These are phyloP conservation scores for Paxillus rubicundulus DNA, from an alignment of 768 basidiomycete genomes.

Conservation along the genomic window DNA sequence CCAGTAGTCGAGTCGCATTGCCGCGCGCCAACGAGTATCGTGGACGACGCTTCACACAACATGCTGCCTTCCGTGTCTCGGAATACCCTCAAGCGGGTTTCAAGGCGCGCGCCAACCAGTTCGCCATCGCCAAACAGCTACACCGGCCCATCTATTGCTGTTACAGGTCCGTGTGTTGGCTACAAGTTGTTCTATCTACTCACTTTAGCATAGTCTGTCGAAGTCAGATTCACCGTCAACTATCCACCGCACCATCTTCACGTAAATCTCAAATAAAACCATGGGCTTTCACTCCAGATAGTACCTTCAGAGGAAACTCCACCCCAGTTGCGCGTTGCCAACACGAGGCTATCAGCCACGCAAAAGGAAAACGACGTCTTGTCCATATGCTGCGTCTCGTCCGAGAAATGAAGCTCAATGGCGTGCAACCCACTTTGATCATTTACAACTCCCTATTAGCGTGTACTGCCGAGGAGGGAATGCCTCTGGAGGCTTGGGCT, in stretches of 20 bases:
- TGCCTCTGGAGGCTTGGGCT: constrained; percentile 56
- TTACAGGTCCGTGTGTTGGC: neutral
- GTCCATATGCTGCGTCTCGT: constrained; percentile 44
- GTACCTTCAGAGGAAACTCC: constrained; percentile 23
- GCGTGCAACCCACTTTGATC: constrained; percentile 49
- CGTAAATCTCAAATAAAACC: constrained; percentile 19
- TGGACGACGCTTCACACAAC: neutral
- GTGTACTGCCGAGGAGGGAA: constrained; percentile 42
- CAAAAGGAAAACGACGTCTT: constrained; percentile 37
- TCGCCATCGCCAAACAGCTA: neutral
- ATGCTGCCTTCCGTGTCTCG: constrained; percentile 26
- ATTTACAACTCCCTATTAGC: constrained; percentile 59
- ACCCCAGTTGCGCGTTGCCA: constrained; percentile 31
- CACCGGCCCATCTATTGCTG: neutral
- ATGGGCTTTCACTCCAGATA: constrained; percentile 28
- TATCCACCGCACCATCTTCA: constrained; percentile 6
- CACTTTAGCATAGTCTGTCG: neutral
- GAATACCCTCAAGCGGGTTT: constrained; percentile 14
- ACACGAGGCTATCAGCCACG: constrained; percentile 29
- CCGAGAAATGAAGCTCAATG: constrained; percentile 55
- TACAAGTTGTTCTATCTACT: neutral
- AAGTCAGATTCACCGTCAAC: neutral
- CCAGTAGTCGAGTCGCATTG: no score
- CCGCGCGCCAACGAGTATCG: neutral
- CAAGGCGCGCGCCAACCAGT: neutral